Percentiles rank a stretch among this genome's conserved stretches.
Evolutionary conservation across 148 eudicot genomes (phyloP).

Genomic region (Arbutus unedo): DNA sequence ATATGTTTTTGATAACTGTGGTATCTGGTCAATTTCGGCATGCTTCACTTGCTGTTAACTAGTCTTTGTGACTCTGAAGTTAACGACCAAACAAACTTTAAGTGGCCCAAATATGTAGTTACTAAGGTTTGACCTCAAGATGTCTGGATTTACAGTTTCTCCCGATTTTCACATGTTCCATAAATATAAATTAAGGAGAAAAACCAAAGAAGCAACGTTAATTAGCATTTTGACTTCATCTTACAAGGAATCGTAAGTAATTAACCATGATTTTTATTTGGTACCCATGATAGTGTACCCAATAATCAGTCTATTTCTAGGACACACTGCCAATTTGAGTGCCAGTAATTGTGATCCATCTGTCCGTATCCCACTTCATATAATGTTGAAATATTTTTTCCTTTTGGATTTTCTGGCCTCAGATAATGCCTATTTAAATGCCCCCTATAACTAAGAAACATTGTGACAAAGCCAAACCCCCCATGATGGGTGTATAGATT

Average conservation of each 20-base stretch:
- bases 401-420: slow-evolving; percentile 59
- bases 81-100: no score
- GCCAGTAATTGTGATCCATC: not conserved
- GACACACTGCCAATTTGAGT: not conserved
- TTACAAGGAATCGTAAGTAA: no score
- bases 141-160: not conserved
- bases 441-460: slow-evolving; percentile 23
- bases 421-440: slow-evolving; percentile 18
- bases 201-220: not conserved
- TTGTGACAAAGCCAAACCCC: slow-evolving; percentile 21
- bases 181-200: not conserved
- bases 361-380: not conserved
- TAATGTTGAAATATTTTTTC: slow-evolving; percentile 28
- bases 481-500: not conserved
- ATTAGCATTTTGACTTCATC: no score
- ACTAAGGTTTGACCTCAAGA: no score
- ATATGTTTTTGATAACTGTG: no score
- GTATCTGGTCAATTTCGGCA: no score
- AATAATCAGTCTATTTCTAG: not conserved
- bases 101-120: no score
- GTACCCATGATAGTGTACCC: not conserved
- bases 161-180: not conserved
- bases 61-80: no score
- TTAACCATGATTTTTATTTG: no score
- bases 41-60: no score